Evolutionary conservation across 371 early-diverging fungal genomes (phyloP), one percentile per base, ranked within the genome.

Genomic region (Modicella reniformis): DNA sequence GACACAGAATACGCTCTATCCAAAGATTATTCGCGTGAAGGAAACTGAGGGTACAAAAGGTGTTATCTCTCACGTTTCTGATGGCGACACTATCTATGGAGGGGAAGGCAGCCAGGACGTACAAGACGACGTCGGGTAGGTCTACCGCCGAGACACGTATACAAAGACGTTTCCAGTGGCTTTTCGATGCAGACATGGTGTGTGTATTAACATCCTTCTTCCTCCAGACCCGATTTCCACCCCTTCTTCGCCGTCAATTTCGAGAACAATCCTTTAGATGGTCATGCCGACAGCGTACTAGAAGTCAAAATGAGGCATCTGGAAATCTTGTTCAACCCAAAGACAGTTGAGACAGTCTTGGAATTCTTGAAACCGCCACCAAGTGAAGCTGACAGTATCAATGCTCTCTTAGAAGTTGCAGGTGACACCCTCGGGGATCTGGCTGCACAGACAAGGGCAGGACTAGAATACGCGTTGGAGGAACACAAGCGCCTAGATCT

Each of bases 361-460:
- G 85, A 87, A 21, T 98, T 98, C 77, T 93, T 99, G 69, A 91
- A 89, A 54, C 94, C 94, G 3, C 94, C 96, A 1, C 88, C 88
- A 19, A 87, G 89, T 10, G 93, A 93, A 40, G 84, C 88, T 6
- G 95, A 95, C 33, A 89, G 92, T 21, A 84, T 93, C 55, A 86
- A 86, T 68, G 90, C 90, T 19, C 81, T 91, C 57, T 84, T 91
- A 66, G 86, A 91, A 70, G 94, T 92, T 1, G 98, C 99, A 5
- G 94, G 95, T 12, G 91, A 91, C 65, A 93, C 95, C 0, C 81
- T 98, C n/a, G 92, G 95, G 34, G 96, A 93, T 19, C 70, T 98
- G 41, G 93, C 93, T 23, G 91, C 93, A 15, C 96, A 97, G 73
- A 98, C 99, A 1, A 80, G 92, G 13, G 93, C 93, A 2, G 93